Evolutionary conservation across 139 green algal genomes (phyloP).

Genomic region (Micractinium conductrix): DNA sequence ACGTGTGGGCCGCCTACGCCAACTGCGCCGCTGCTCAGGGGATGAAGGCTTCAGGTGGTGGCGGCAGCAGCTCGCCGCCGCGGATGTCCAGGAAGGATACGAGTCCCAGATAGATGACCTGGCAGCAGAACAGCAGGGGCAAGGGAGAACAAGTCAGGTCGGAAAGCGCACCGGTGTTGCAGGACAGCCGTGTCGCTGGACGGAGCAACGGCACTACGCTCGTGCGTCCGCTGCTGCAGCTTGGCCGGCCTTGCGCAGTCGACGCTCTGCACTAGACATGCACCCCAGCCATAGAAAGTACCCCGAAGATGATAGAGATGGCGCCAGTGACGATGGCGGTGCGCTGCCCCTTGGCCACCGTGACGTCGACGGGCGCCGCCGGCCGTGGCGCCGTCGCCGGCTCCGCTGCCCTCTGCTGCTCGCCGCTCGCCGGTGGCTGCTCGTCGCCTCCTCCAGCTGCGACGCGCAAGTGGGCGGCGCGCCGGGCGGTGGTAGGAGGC

Average conservation of each 20-base stretch:
- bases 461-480: too few species aligned
- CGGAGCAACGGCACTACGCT: too few species aligned
- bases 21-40: conserved; percentile 4
- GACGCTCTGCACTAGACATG: not conserved
- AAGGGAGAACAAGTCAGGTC: not conserved
- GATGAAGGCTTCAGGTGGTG: conserved; percentile 54
- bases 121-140: not conserved
- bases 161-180: too few species aligned
- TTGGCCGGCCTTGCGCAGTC: too few species aligned
- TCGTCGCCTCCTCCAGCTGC: not conserved
- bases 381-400: not conserved
- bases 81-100: conserved; percentile 51
- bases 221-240: too few species aligned
- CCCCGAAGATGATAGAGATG: conserved; percentile 62
- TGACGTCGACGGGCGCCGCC: not conserved
- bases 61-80: conserved; percentile 54
- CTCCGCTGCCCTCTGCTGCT: not conserved
- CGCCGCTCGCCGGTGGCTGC: not conserved
- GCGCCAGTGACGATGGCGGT: conserved; percentile 61
- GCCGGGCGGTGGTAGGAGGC: too few species aligned
- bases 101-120: conserved; percentile 40
- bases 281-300: conserved; percentile 12
- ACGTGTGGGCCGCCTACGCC: too few species aligned
- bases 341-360: conserved; percentile 47
- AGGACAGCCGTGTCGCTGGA: too few species aligned